Evolutionary conservation across 2,329 filamentous ascomycete species (phyloP).

Genomic region (Neospermospora avenae): DNA sequence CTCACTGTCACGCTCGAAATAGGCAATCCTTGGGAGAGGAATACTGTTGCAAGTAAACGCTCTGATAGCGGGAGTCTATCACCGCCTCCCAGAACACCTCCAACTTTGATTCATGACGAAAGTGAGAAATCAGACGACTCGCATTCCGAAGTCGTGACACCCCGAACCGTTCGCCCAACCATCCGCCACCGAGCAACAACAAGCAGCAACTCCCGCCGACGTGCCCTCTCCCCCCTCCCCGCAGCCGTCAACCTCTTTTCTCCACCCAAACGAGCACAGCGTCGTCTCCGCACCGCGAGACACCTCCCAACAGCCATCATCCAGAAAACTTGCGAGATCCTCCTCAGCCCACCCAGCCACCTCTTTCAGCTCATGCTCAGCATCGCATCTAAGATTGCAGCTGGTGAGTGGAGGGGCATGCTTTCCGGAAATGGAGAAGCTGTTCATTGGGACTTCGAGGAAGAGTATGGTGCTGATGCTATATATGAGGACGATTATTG

Average conservation of each 20-base stretch:
- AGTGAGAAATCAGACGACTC: slow-evolving; percentile 40
- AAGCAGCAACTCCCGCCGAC: slow-evolving; percentile 48
- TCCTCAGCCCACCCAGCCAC: slow-evolving; percentile 77
- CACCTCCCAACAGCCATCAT: slow-evolving; percentile 63
- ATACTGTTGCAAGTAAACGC: slow-evolving; percentile 8
- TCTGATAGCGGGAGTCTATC: slow-evolving; percentile 17
- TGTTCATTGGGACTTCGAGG: slow-evolving; percentile 57
- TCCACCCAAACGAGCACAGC: slow-evolving; percentile 42
- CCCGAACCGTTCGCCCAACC: slow-evolving; percentile 15
- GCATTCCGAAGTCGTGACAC: slow-evolving; percentile 37
- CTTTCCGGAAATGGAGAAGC: slow-evolving; percentile 52
- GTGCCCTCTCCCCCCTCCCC: slow-evolving; percentile 64
- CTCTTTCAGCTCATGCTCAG: slow-evolving; percentile 76
- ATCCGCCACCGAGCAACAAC: slow-evolving; percentile 54
- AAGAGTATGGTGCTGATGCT: slow-evolving; percentile 45
- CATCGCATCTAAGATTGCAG: slow-evolving; percentile 73
- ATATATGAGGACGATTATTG: slow-evolving; percentile 58
- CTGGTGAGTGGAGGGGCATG: slow-evolving; percentile 59
- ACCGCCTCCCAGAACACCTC: slow-evolving; percentile 41
- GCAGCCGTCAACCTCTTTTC: slow-evolving; percentile 64
- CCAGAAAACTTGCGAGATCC: slow-evolving; percentile 71
- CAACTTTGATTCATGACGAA: slow-evolving; percentile 42
- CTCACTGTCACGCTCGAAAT: slow-evolving; percentile 30
- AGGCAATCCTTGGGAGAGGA: slow-evolving; percentile 26
- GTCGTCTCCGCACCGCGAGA: slow-evolving; percentile 44